Evolutionary conservation across 2,329 filamentous ascomycete genomes (phyloP), one percentile per base, ranked within the genome.

Genomic region (Fusarium sp.): DNA sequence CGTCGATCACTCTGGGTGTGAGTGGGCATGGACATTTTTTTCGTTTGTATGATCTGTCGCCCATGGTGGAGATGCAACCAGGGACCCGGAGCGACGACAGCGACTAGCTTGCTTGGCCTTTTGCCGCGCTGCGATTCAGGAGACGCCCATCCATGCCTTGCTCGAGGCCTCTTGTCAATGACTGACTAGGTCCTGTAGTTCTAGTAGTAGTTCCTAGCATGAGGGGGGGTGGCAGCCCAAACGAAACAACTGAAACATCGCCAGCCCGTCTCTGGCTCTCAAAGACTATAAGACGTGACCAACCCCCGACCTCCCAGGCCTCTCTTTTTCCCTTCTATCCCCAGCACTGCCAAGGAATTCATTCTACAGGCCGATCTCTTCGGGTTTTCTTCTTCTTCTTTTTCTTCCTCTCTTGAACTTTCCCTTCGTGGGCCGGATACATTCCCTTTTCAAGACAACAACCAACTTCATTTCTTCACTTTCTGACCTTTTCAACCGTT

Each of bases 321-420:
- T 52, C 33, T 58, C 35, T 52, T 45, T n/a, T 5, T 20, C 42
- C 42, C 65, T 73, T 58, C 47, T 29, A 52, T n/a, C 54, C 63
- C 63, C 74, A 76, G 76, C 68, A 77, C 68, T 67, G 64, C 76
- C 71, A 69, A 77, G 75, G 74, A 77, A 78, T 74, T 75, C 65
- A 42, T 63, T 75, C 62, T 74, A 63, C 63, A 73, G 50, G 71
- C 60, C 45, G 47, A 63, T 63, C 52, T 66, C 66, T 70, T 68
- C 62, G 63, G 59, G 25, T 65, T 60, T 67, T 65, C 18, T 64
- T 67, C 56, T 69, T 63, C 59, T 69, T 59, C 57, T 64, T 63
- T 57, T 63, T 54, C 47, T 65, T 68, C 62, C 22, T 70, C 10
- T 63, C 61, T 73, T 71, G 52, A 75, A 52, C 47, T 70, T 70